A percentile compares a stretch with the other conserved stretches of the same genome.
phyloP scores from a whole-genome alignment of 805 yeast genomes.

The Brettanomyces custersianus region DNA sequence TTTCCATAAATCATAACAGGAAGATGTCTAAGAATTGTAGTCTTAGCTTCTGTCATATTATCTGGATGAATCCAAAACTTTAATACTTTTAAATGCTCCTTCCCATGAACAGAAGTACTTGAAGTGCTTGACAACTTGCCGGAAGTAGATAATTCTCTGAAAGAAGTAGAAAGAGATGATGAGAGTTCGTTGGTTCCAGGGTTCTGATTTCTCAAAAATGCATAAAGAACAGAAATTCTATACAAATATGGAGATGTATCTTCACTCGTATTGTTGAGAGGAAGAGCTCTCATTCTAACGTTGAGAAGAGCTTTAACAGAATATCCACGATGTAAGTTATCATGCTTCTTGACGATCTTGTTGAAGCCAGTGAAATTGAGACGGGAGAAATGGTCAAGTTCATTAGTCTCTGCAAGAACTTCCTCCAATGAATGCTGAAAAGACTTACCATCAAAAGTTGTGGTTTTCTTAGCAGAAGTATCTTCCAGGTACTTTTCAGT shows the following conservation, averaged over 20 bases:
- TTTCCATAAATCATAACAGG: conserved; percentile 78
- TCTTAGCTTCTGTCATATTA: conserved; percentile 92
- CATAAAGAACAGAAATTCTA: conserved; percentile 73
- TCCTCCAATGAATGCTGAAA: conserved; percentile 70
- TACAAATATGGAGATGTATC: conserved; percentile 88
- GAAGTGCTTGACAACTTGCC: conserved; percentile 27
- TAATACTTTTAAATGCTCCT: conserved; percentile 43
- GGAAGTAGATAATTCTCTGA: conserved; percentile 37
- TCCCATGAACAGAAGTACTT: conserved; percentile 14
- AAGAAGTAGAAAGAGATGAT: conserved; percentile 33
- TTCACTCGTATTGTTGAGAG: conserved; percentile 73
- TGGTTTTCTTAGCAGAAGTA: conserved; percentile 15
- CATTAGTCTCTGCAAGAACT: conserved; percentile 65
- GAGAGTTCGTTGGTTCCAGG: conserved; percentile 25
- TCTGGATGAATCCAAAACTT: conserved; percentile 98
- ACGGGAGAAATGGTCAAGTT: conserved; percentile 83
- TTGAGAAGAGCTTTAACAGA: conserved; percentile 86
- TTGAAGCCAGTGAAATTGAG: conserved; percentile 90
- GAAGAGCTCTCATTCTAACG: conserved; percentile 78
- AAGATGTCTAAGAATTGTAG: conserved; percentile 85
- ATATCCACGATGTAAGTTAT: conserved; percentile 76
- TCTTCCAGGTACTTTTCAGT: conserved; percentile 33
- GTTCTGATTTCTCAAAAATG: conserved; percentile 69
- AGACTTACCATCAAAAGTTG: conserved; percentile 42
- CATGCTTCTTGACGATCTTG: conserved; percentile 94